phyloP scores from a whole-genome alignment of 2,329 filamentous ascomycete species.

The Ophiostoma pallidulum region DNA sequence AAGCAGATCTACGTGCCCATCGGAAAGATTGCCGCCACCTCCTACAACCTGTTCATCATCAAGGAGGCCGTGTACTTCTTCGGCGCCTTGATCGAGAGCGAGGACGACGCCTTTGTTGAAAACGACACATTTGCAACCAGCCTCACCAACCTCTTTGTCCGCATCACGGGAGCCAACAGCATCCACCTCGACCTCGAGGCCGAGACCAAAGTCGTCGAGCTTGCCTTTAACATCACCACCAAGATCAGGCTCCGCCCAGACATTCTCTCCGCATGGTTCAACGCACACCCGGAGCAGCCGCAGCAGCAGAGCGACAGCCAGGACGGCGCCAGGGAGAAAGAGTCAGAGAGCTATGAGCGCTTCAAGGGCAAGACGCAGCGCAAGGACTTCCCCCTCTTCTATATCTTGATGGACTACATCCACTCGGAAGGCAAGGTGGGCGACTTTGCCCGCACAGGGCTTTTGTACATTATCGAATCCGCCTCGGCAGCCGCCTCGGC shows the following conservation, averaged over 20 bases:
- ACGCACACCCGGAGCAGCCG: conserved; percentile 35
- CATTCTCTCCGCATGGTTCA: conserved; percentile 88
- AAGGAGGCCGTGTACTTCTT: conserved; percentile 79
- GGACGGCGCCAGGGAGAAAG: background rate
- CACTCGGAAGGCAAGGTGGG: conserved; percentile 91
- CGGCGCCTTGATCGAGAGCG: conserved; percentile 86
- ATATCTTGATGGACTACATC: conserved; percentile 91
- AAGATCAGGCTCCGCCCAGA: conserved; percentile 86
- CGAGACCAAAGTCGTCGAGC: conserved; percentile 80
- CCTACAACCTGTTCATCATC: conserved; percentile 77
- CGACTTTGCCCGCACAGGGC: conserved; percentile 87
- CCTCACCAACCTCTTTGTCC: conserved; percentile 75
- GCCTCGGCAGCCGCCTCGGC: conserved; percentile 77
- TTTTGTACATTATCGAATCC: conserved; percentile 93
- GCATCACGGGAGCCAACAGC: conserved; percentile 64
- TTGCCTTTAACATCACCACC: conserved; percentile 91
- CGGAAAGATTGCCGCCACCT: conserved; percentile 77
- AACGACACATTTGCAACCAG: conserved; percentile 77
- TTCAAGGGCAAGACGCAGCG: conserved; percentile 81
- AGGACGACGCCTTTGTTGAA: conserved; percentile 90
- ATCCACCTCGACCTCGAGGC: conserved; percentile 69
- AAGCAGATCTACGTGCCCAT: conserved; percentile 86
- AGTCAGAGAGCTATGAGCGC: conserved; percentile 56
- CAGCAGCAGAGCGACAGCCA: background rate
- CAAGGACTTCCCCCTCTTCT: conserved; percentile 92